Conservation (phyloP, 441 rosid genomes). For the Erodium trifolium region DNA sequence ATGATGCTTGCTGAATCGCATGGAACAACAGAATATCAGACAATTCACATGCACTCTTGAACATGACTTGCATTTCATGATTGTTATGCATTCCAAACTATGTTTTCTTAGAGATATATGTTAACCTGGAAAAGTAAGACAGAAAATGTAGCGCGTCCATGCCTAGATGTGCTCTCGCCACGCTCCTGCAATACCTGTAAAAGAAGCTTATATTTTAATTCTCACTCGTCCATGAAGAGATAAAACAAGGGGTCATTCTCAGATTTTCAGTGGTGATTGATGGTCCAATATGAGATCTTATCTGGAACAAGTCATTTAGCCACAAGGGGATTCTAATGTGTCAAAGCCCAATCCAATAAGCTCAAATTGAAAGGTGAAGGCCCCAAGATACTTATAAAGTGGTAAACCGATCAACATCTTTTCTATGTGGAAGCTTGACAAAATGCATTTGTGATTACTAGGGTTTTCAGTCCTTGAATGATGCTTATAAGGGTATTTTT, state of each 20-base stretch:
- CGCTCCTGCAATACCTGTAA: constrained; percentile 95
- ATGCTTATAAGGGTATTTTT: not conserved
- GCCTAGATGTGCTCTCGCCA: constrained; percentile 97
- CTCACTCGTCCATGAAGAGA: constrained; percentile 18
- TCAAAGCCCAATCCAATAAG: too few relatives aligned
- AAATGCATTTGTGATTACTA: not conserved
- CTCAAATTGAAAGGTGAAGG: too few relatives aligned
- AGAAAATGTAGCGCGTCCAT: constrained; percentile 98
- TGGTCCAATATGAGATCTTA: not conserved
- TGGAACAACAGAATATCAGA: constrained; percentile 2
- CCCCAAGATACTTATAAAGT: too few relatives aligned
- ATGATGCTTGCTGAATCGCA: not conserved
- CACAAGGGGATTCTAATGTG: not conserved
- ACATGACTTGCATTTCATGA: constrained; percentile 10
- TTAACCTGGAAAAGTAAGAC: constrained; percentile 92
- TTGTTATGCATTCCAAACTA: not conserved
- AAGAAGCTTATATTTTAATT: constrained; percentile 16
- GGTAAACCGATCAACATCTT: too few relatives aligned
- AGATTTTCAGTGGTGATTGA: not conserved
- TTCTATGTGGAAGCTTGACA: too few relatives aligned
- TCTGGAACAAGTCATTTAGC: not conserved
- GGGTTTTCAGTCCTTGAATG: constrained; percentile 5
- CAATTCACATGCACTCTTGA: constrained; percentile 12
- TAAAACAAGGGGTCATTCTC: not conserved
- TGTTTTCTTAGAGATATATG: constrained; percentile 19